These are phyloP conservation scores for Chrysopogon serrulatus DNA, from an alignment of 176 grass and related monocot genomes.

Conservation along the genomic window DNA sequence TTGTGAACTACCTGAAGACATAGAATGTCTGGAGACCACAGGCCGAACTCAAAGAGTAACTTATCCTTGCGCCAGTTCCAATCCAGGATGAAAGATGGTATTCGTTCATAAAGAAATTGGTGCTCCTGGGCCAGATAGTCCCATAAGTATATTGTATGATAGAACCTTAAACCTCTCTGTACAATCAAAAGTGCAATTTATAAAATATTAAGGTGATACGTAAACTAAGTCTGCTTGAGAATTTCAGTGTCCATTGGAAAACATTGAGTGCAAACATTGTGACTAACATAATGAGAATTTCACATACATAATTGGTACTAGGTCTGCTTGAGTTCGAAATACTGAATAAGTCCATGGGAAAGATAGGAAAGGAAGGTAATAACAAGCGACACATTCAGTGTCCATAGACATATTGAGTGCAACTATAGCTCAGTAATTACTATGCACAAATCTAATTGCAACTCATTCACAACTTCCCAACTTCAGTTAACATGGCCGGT, in stretches of 20 bases:
- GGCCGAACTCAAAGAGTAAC: constrained; percentile 60
- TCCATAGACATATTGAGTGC: neutral
- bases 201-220: neutral
- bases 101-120: constrained; percentile 53
- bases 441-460: constrained; percentile 1
- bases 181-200: constrained; percentile 24
- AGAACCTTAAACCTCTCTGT: constrained; percentile 85
- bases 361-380: neutral
- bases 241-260: too few species aligned
- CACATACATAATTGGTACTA: too few species aligned
- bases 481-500: neutral
- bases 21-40: constrained; percentile 84
- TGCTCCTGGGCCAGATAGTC: constrained; percentile 88
- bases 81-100: constrained; percentile 48
- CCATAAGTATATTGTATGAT: constrained; percentile 96
- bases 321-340: neutral
- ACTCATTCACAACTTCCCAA: neutral
- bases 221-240: too few species aligned
- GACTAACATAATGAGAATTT: neutral
- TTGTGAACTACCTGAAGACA: constrained; percentile 84
- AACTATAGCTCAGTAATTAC: neutral
- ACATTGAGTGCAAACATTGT: too few species aligned
- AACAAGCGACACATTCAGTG: neutral
- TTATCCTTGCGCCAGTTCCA: constrained; percentile 84
- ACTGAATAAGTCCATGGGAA: neutral